Conservation (phyloP, 2,329 filamentous ascomycete genomes). For the Fusarium sp. region DNA sequence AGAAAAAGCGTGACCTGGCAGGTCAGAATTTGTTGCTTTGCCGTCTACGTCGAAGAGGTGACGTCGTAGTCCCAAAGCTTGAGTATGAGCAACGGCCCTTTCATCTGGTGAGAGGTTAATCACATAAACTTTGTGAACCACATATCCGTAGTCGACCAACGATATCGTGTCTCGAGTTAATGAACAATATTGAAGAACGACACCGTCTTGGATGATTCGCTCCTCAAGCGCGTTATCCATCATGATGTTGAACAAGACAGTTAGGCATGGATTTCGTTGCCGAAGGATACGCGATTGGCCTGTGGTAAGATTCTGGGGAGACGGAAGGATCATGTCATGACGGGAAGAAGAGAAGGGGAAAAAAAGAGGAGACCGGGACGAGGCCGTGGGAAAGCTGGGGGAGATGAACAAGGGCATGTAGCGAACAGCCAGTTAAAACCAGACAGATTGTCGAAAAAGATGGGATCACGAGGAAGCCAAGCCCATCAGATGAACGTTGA, state of each 20-base stretch:
- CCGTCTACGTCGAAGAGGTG: neutral
- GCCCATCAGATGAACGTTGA: neutral
- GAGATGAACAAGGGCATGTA: conserved; percentile 2
- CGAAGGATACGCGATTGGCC: conserved; percentile 1
- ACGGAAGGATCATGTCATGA: neutral
- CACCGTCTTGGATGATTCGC: neutral
- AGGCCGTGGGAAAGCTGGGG: neutral
- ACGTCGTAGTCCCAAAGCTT: neutral
- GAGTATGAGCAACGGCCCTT: neutral
- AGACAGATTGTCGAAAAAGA: neutral
- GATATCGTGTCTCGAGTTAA: neutral
- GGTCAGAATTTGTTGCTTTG: neutral
- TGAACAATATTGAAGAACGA: neutral
- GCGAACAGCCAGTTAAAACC: conserved; percentile 1
- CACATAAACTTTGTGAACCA: neutral
- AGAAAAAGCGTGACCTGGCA: neutral
- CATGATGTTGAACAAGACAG: neutral
- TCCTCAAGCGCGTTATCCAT: neutral
- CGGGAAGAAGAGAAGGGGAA: neutral
- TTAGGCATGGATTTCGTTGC: neutral
- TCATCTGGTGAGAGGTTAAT: neutral
- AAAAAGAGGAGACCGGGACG: neutral
- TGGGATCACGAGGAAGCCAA: conserved; percentile 9
- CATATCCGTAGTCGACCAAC: neutral
- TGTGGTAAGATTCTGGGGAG: neutral